Evolutionary conservation across 306 rosid species (phyloP).

Genomic region (Trifolium pratense): DNA sequence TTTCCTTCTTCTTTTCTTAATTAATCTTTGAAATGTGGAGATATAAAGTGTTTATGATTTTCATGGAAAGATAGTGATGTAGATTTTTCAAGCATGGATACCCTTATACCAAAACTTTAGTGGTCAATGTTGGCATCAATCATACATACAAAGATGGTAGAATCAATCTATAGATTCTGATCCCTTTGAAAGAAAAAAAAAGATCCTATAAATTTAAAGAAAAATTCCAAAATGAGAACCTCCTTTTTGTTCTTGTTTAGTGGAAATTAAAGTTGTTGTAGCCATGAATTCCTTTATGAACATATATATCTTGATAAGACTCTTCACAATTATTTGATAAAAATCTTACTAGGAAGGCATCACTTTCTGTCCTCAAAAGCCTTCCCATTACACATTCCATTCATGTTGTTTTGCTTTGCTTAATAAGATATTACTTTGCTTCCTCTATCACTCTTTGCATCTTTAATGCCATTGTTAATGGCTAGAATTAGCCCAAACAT

Average conservation of each 20-base stretch:
- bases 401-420: conserved; percentile 38
- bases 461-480: background rate
- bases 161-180: conserved; percentile 29
- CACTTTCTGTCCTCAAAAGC: conserved; percentile 49
- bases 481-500: background rate
- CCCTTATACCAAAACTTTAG: conserved; percentile 12
- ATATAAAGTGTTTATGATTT: conserved; percentile 8
- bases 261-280: conserved; percentile 48
- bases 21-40: conserved; percentile 6
- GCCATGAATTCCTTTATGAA: conserved; percentile 31
- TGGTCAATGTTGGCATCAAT: conserved; percentile 43
- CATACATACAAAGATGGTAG: conserved; percentile 20
- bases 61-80: conserved; percentile 17
- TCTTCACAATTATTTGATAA: conserved; percentile 44
- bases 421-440: conserved; percentile 1
- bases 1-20: background rate
- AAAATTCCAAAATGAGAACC: conserved; percentile 34
- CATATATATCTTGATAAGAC: conserved; percentile 41
- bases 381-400: conserved; percentile 40
- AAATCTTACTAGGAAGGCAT: background rate
- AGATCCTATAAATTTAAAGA: background rate
- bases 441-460: conserved; percentile 14
- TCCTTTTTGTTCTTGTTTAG: conserved; percentile 30
- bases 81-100: conserved; percentile 33
- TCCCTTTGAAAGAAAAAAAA: conserved; percentile 10